Percentiles rank a stretch among this genome's conserved stretches.
These are phyloP conservation scores for Ustilago hordei DNA, from an alignment of 1,284 basidiomycete species.

Conservation along the genomic window DNA sequence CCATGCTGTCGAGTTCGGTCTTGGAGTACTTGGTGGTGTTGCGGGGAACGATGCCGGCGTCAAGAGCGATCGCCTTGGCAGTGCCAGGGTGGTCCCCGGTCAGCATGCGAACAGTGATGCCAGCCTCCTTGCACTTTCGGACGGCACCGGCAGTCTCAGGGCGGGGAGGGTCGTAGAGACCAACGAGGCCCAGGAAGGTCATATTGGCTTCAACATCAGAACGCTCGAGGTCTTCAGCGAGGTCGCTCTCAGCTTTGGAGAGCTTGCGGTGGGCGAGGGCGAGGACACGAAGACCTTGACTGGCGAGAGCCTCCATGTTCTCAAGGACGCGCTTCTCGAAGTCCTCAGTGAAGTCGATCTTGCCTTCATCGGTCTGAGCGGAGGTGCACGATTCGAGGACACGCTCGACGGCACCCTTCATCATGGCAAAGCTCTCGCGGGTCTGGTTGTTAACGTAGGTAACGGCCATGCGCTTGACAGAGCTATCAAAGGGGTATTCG, in stretches of 20 bases:
- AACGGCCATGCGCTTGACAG: conserved; percentile 70
- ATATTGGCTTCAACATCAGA: conserved; percentile 75
- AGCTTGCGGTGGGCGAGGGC: conserved; percentile 62
- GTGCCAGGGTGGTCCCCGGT: conserved; percentile 72
- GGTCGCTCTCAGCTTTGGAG: conserved; percentile 44
- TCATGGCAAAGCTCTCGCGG: conserved; percentile 59
- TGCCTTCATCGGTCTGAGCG: conserved; percentile 64
- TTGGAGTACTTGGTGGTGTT: conserved; percentile 57
- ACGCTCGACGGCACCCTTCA: conserved; percentile 68
- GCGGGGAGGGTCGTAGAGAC: conserved; percentile 79
- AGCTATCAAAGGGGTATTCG: conserved; percentile 70
- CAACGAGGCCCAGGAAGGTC: conserved; percentile 76
- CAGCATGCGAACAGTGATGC: conserved; percentile 78
- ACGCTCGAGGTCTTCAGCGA: conserved; percentile 55
- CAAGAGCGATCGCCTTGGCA: conserved; percentile 71
- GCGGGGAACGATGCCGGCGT: conserved; percentile 73
- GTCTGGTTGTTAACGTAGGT: conserved; percentile 69
- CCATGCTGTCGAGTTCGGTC: conserved; percentile 52
- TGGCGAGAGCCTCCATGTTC: conserved; percentile 66
- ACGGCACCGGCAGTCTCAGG: conserved; percentile 77
- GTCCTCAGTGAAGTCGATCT: conserved; percentile 60
- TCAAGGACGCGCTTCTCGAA: conserved; percentile 51
- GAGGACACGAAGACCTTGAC: conserved; percentile 65
- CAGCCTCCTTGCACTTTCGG: conserved; percentile 75
- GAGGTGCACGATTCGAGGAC: conserved; percentile 62